Conservation (phyloP, 148 eudicot genomes). For the Spergularia marina region DNA sequence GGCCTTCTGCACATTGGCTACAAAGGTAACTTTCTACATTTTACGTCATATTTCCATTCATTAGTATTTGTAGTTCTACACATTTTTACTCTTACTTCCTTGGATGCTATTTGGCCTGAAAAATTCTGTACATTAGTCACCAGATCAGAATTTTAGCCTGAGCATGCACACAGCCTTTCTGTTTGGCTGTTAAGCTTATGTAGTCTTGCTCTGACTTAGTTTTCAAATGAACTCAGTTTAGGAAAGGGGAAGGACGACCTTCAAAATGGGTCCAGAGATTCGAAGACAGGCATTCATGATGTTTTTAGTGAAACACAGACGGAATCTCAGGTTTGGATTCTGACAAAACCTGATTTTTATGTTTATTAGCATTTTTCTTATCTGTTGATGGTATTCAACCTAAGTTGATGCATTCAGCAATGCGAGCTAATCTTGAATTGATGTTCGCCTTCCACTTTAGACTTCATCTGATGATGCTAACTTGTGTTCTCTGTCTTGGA, state of each 20-base stretch:
- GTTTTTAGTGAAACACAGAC: conserved; percentile 96
- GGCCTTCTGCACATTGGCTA: conserved; percentile 60
- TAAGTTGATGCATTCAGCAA: not conserved
- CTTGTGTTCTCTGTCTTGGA: conserved; percentile 10
- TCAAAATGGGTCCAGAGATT: conserved; percentile 35
- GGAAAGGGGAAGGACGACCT: conserved; percentile 47
- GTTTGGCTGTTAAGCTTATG: not conserved
- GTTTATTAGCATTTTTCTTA: conserved; percentile 13
- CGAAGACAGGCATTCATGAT: conserved; percentile 45
- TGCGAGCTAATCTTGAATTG: not conserved
- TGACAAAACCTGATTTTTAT: not conserved
- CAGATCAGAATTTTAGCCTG: not conserved
- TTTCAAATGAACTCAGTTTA: conserved; percentile 37
- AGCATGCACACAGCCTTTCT: not conserved
- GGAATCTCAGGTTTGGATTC: conserved; percentile 75
- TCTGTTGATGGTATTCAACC: not conserved
- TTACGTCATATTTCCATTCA: not conserved
- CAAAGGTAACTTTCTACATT: conserved; percentile 47
- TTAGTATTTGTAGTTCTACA: not conserved
- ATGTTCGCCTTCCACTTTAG: not conserved
- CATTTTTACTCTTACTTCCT: not conserved
- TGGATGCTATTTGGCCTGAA: not conserved
- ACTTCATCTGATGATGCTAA: conserved; percentile 9
- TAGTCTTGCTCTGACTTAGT: not conserved
- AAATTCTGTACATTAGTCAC: not conserved